phyloP scores from a whole-genome alignment of 495 filamentous ascomycete genomes.

The Lophiotrema nucula region DNA sequence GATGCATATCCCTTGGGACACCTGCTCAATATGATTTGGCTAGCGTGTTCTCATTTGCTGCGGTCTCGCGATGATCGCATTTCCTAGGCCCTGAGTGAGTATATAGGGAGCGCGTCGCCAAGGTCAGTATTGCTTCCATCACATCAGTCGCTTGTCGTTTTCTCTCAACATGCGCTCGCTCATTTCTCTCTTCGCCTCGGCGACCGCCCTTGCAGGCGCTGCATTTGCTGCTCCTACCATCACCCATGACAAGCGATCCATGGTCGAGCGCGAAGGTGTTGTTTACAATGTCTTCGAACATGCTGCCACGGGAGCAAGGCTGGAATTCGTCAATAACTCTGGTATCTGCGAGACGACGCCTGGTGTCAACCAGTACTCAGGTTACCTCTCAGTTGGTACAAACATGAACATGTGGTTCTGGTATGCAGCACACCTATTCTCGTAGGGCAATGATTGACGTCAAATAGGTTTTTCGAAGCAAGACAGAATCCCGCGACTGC shows the following conservation, averaged over 20 bases:
- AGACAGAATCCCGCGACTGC: conserved; percentile 50
- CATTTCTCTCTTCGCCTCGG: conserved; percentile 13
- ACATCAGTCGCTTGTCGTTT: too few species aligned
- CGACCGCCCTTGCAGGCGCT: conserved; percentile 23
- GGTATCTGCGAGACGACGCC: conserved; percentile 48
- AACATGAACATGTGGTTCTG: conserved; percentile 60
- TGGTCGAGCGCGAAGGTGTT: conserved; percentile 36
- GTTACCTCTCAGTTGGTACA: conserved; percentile 52
- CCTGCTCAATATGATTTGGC: background rate
- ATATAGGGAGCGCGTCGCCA: too few species aligned
- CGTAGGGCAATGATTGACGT: conserved; percentile 17
- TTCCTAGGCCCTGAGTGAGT: too few species aligned
- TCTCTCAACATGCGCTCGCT: conserved; percentile 24
- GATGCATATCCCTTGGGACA: too few species aligned
- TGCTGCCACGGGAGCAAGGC: conserved; percentile 49
- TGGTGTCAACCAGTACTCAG: conserved; percentile 54
- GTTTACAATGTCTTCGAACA: conserved; percentile 55
- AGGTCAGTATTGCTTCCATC: too few species aligned
- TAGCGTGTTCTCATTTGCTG: background rate
- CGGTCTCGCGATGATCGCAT: background rate
- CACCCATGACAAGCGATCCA: conserved; percentile 45
- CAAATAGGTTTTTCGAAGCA: conserved; percentile 49
- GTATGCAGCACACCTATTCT: conserved; percentile 28
- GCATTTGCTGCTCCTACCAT: conserved; percentile 34
- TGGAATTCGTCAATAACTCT: conserved; percentile 53